A percentile compares a stretch with the other conserved stretches of the same genome.
These are phyloP conservation scores for Moniliophthora roreri DNA, from an alignment of 1,284 basidiomycete genomes.

Conservation along the genomic window DNA sequence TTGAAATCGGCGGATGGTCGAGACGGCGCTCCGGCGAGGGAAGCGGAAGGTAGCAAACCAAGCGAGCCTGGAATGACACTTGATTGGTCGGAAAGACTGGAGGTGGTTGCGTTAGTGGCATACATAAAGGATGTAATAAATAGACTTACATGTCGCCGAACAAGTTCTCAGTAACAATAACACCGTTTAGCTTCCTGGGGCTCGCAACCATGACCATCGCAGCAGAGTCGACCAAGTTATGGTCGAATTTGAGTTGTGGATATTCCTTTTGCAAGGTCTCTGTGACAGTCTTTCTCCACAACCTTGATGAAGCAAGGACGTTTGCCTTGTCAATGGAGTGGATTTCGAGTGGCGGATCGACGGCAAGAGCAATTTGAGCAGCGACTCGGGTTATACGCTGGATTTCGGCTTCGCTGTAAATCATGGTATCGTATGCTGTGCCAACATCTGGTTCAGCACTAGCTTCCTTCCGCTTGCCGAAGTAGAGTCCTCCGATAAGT, in stretches of 20 bases:
- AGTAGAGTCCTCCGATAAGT: constrained; percentile 92
- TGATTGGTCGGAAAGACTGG: constrained; percentile 90
- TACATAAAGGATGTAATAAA: background rate
- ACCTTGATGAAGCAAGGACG: constrained; percentile 91
- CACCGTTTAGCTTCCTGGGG: constrained; percentile 94
- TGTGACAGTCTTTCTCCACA: constrained; percentile 93
- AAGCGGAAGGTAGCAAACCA: constrained; percentile 94
- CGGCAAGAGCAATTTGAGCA: constrained; percentile 85
- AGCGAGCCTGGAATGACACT: constrained; percentile 98
- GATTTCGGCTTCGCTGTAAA: constrained; percentile 91
- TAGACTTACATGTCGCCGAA: constrained; percentile 90
- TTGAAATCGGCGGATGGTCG: constrained; percentile 70
- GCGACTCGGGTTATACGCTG: constrained; percentile 96
- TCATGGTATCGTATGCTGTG: constrained; percentile 88
- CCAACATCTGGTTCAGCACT: constrained; percentile 61
- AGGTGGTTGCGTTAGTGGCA: constrained; percentile 7
- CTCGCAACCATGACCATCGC: constrained; percentile 95
- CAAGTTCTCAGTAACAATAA: constrained; percentile 92
- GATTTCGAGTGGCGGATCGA: constrained; percentile 85
- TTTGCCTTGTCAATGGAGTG: constrained; percentile 99
- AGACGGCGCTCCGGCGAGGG: constrained; percentile 88
- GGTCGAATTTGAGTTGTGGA: constrained; percentile 83
- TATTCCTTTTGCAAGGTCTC: constrained; percentile 84
- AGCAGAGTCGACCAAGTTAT: constrained; percentile 94
- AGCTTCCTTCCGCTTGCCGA: constrained; percentile 91